These are phyloP conservation scores for Hyphodiscus sp. DNA, from an alignment of 2,329 filamentous ascomycete species.

Conservation along the genomic window DNA sequence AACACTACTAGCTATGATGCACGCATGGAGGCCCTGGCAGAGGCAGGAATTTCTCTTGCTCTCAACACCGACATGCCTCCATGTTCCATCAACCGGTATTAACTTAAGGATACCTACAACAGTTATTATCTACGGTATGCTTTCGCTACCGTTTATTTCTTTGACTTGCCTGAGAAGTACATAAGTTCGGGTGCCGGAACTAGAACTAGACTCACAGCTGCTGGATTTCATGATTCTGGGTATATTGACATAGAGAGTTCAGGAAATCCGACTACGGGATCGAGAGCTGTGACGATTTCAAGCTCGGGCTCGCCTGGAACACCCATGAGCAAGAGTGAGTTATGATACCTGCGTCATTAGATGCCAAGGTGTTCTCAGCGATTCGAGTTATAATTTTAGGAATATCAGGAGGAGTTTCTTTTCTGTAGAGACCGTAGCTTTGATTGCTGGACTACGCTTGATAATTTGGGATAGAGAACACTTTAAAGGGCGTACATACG, in stretches of 20 bases:
- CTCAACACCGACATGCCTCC: conserved; percentile 65
- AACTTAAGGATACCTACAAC: conserved; percentile 59
- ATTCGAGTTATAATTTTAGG: neutral
- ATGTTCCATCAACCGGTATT: conserved; percentile 60
- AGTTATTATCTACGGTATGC: conserved; percentile 63
- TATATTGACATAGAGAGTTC: conserved; percentile 26
- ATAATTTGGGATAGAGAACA: no score
- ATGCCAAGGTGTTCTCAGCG: neutral
- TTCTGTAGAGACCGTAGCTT: conserved; percentile 5
- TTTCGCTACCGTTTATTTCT: conserved; percentile 64
- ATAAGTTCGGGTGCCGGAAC: conserved; percentile 43
- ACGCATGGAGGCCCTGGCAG: conserved; percentile 61
- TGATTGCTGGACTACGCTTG: no score
- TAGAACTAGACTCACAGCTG: conserved; percentile 34
- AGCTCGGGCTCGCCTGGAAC: conserved; percentile 2
- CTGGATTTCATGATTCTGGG: conserved; percentile 23
- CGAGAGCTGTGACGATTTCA: conserved; percentile 18
- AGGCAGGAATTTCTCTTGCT: conserved; percentile 67
- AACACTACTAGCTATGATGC: conserved; percentile 61
- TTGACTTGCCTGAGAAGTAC: conserved; percentile 38
- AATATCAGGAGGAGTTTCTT: conserved; percentile 1
- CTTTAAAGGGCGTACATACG: no score
- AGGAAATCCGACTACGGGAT: conserved; percentile 22
- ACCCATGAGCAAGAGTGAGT: conserved; percentile 3
- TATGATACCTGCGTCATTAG: neutral